Evolutionary conservation across 331 rosid genomes (phyloP), one percentile per base, ranked within the genome.

Genomic region (Phaseolus coccineus): DNA sequence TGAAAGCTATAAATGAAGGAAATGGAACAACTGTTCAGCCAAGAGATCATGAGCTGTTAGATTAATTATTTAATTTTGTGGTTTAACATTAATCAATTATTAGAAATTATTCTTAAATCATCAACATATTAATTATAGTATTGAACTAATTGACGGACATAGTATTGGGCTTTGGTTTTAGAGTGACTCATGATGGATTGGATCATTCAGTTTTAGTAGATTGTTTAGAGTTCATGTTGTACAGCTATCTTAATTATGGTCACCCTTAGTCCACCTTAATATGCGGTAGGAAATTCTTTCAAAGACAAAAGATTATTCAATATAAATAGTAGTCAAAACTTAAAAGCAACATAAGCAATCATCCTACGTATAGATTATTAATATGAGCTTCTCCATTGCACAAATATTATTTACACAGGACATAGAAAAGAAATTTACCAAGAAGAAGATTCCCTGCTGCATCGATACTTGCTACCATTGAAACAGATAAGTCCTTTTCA

Each of bases 391-490:
- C 47, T 5, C 19, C 47, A 66, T 27, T 76, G 56, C 73, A 40
- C 10, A 11, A 22, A 47, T 50, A 76, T n/a, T 66, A 66, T 53
- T 37, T 58, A 53, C 9, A 77, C 16, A 6, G 40, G 50, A 47
- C 58, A 69, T 9, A 78, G 37, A 44, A 30, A 82, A 68, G 55
- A 69, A 51, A 69, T 28, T 73, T 87, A 94, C 97, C 98, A 50
- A 94, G 80, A 63, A 94, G 84, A 79, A 92, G 89, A 79, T 89
- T 88, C 59, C 97, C 97, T 76, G 74, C 53, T 16, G 86, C 61
- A 78, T 89, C 97, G 69, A 88, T 6, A 56, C 91, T 94, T 77
- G 97, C 98, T 56, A 93, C 90, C 98, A 94, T 92, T 76, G 97
- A 94, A 86, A 94, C 80, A 63, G 98, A 94, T 68, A 90, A 85